phyloP scores from a whole-genome alignment of 2,329 filamentous ascomycete species.

The Rhynchosporium secalis region DNA sequence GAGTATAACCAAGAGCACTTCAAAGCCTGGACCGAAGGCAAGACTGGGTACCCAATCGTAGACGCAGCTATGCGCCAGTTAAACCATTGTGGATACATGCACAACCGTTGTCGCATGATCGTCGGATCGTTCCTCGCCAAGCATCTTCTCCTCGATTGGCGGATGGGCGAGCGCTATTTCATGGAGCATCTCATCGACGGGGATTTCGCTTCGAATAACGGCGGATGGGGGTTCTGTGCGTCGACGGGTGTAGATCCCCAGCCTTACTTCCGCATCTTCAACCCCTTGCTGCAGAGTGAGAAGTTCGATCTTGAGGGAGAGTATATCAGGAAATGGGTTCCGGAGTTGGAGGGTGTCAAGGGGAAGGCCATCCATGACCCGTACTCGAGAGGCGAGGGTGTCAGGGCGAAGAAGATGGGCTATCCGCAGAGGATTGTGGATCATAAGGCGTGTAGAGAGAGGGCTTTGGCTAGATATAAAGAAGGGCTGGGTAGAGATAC shows the following conservation, averaged over 20 bases:
- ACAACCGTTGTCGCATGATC: slow-evolving; percentile 84
- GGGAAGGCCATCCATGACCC: slow-evolving; percentile 79
- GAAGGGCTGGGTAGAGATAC: slow-evolving; percentile 54
- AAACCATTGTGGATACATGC: slow-evolving; percentile 70
- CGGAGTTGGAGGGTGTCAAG: slow-evolving; percentile 65
- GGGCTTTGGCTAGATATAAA: slow-evolving; percentile 71
- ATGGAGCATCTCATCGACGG: slow-evolving; percentile 63
- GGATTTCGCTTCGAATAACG: slow-evolving; percentile 41
- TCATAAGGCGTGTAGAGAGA: slow-evolving; percentile 67
- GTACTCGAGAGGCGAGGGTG: slow-evolving; percentile 61
- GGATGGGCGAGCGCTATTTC: slow-evolving; percentile 77
- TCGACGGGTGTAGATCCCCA: slow-evolving; percentile 79
- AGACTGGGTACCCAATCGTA: slow-evolving; percentile 79
- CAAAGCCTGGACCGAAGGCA: slow-evolving; percentile 70
- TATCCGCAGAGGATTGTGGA: slow-evolving; percentile 77
- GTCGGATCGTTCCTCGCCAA: slow-evolving; percentile 79
- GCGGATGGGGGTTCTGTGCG: slow-evolving; percentile 50
- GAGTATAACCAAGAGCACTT: slow-evolving; percentile 72
- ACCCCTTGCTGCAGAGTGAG: slow-evolving; percentile 80
- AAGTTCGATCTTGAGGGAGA: slow-evolving; percentile 78
- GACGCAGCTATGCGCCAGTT: slow-evolving; percentile 86
- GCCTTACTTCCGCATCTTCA: slow-evolving; percentile 90
- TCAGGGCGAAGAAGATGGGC: slow-evolving; percentile 61
- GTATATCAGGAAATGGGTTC: slow-evolving; percentile 82
- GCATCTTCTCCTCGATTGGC: slow-evolving; percentile 80